Evolutionary conservation across 345 rosid species (phyloP).

Genomic region (Hibiscus trionum): DNA sequence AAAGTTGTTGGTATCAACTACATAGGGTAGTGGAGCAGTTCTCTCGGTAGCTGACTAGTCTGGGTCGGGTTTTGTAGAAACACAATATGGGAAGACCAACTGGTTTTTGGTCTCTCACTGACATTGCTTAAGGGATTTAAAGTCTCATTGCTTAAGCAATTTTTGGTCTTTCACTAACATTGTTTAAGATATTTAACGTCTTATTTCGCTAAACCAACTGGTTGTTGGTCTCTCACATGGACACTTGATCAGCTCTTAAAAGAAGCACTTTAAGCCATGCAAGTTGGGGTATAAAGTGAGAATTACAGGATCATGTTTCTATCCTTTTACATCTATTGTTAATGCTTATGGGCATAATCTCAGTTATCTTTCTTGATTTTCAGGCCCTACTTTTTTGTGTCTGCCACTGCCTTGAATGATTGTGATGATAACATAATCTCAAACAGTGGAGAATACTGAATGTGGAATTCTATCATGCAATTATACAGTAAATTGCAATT

Average conservation of each 20-base stretch:
- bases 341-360: background rate
- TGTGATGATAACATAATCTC: no score
- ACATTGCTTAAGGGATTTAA: no score
- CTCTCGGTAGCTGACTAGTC: no score
- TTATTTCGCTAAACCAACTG: no score
- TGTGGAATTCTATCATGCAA: background rate
- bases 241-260: background rate
- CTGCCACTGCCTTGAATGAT: conserved; percentile 2
- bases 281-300: background rate
- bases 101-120: no score
- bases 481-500: background rate
- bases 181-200: no score
- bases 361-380: background rate
- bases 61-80: no score
- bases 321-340: background rate
- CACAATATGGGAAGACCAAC: no score
- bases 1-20: background rate
- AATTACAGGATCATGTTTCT: background rate
- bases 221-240: background rate
- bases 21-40: background rate
- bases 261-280: background rate
- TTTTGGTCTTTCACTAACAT: no score
- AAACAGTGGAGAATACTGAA: no score
- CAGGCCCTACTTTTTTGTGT: background rate
- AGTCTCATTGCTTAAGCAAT: no score